Conservation (phyloP, 768 basidiomycete species). For the Mycena rosella region DNA sequence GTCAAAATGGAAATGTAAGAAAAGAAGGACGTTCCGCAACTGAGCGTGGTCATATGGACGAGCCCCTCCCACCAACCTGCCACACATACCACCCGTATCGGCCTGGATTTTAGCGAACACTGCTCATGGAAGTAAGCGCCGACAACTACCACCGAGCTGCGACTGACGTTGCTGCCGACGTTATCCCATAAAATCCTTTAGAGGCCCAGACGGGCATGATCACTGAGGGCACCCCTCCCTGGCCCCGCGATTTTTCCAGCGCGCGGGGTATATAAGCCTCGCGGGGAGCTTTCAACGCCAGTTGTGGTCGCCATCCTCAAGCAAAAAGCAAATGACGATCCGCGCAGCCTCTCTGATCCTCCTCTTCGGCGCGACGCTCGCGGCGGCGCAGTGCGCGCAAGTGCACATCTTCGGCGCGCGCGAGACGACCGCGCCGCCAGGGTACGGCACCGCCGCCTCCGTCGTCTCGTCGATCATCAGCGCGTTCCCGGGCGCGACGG, state of each 20-base stretch:
- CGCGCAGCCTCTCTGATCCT: conserved; percentile 30
- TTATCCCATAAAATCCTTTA: not conserved
- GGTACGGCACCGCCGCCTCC: conserved; percentile 47
- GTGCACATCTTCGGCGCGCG: conserved; percentile 52
- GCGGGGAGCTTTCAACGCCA: not conserved
- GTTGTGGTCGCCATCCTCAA: not conserved
- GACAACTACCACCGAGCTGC: not conserved
- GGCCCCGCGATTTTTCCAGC: not conserved
- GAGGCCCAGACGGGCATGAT: too few relatives aligned
- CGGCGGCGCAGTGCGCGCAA: conserved; percentile 43
- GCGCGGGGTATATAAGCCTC: not conserved
- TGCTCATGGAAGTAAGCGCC: not conserved
- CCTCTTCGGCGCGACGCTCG: conserved; percentile 29
- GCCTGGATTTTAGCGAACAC: too few relatives aligned
- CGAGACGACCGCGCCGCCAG: conserved; percentile 48
- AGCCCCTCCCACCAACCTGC: too few relatives aligned
- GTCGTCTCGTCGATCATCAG: conserved; percentile 45
- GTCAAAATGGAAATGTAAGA: too few relatives aligned
- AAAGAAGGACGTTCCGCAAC: too few relatives aligned
- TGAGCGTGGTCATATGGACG: too few relatives aligned
- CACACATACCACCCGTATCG: too few relatives aligned
- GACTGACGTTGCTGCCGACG: not conserved
- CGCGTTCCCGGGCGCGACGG: conserved; percentile 47
- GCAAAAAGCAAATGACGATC: conserved; percentile 16
- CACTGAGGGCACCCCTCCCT: not conserved